Evolutionary conservation across 148 eudicot species (phyloP).

Genomic region (Cornus controversa): DNA sequence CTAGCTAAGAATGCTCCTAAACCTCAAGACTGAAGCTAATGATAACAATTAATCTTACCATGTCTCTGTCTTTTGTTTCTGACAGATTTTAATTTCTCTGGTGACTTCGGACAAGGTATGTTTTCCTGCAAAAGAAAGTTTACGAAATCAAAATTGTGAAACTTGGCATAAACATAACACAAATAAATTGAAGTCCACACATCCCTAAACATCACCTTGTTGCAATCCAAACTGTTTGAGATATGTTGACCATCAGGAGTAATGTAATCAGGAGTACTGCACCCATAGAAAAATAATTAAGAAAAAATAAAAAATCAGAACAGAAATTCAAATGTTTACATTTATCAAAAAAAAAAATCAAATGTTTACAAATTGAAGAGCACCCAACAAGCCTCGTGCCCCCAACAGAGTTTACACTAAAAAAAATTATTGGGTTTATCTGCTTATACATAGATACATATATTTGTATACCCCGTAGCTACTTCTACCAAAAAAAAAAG

Average conservation of each 20-base stretch:
- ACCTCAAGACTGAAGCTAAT: background rate
- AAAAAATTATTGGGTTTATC: background rate
- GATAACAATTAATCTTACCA: conserved; percentile 38
- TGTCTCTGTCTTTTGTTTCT: conserved; percentile 56
- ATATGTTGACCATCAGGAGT: conserved; percentile 70
- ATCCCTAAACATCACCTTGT: conserved; percentile 42
- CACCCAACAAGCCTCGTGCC: background rate
- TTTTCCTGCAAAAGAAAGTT: conserved; percentile 45
- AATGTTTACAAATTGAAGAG: background rate
- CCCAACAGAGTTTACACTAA: background rate
- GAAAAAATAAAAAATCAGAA: conserved; percentile 9
- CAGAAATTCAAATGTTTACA: background rate
- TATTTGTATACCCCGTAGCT: too few relatives aligned
- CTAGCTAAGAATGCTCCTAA: background rate
- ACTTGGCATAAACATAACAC: background rate
- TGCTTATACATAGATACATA: background rate
- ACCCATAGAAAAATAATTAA: background rate
- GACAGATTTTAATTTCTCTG: conserved; percentile 64
- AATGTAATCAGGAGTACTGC: conserved; percentile 92
- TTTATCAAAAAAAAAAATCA: too few relatives aligned
- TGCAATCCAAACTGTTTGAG: conserved; percentile 51
- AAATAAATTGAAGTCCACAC: background rate
- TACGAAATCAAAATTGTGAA: background rate
- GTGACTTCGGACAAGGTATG: conserved; percentile 70
- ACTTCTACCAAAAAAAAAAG: too few relatives aligned